Percentiles rank a stretch among this genome's conserved stretches.
phyloP scores from a whole-genome alignment of 1,139 yeast genomes.

The Pneumocystis murina region DNA sequence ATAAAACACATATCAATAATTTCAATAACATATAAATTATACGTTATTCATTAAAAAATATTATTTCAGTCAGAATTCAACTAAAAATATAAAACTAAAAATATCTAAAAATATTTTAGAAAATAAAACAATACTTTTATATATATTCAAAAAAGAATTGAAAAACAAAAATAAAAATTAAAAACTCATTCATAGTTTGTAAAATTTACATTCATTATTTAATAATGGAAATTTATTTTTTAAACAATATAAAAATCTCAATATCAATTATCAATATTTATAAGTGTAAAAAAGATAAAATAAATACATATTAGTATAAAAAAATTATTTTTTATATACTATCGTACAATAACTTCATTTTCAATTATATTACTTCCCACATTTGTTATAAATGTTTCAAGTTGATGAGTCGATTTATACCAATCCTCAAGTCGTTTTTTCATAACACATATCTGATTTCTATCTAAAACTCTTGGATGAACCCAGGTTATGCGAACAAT shows the following conservation, averaged over 20 bases:
- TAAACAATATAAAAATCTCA: not conserved
- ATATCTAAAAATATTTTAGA: no score
- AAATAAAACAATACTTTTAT: no score
- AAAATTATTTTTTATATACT: not conserved
- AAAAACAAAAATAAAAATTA: no score
- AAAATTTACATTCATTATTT: no score
- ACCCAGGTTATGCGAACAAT: slow-evolving; percentile 79
- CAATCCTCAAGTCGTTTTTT: slow-evolving; percentile 57
- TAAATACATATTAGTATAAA: not conserved
- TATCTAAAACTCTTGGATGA: slow-evolving; percentile 84
- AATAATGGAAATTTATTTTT: not conserved
- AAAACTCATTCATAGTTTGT: no score
- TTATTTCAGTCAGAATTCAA: no score
- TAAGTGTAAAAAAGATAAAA: not conserved
- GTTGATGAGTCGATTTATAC: slow-evolving; percentile 56
- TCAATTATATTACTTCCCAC: slow-evolving; percentile 50
- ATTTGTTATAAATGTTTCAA: slow-evolving; percentile 44
- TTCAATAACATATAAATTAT: no score
- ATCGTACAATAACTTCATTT: slow-evolving; percentile 13
- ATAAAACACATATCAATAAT: no score
- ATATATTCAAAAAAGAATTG: no score
- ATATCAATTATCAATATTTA: not conserved
- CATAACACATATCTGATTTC: slow-evolving; percentile 63
- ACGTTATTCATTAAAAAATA: no score
- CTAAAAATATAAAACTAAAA: no score